Percentiles rank a stretch among this genome's conserved stretches.
Conservation (phyloP, 148 eudicot genomes). For the Rhododendron kiyosumense region DNA sequence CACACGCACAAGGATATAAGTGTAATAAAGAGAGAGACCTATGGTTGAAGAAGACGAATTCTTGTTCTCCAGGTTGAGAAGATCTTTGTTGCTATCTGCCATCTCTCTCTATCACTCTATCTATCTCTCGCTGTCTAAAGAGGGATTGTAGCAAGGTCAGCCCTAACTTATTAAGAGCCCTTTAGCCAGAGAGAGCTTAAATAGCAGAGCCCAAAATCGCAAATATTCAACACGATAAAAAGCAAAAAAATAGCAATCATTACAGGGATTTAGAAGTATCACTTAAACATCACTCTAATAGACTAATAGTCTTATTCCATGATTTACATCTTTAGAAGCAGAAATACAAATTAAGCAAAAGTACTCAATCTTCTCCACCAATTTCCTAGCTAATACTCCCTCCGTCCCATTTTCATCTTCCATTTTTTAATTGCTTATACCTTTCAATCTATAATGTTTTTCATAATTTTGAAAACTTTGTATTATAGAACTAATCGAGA, state of each 20-base stretch:
- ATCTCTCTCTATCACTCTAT: slow-evolving; percentile 3
- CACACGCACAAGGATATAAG: background rate
- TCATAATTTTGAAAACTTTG: too few species aligned
- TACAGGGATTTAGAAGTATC: background rate
- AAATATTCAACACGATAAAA: background rate
- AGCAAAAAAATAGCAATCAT: background rate
- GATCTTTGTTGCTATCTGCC: slow-evolving; percentile 39
- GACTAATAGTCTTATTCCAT: background rate
- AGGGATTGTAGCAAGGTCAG: background rate
- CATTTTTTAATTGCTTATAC: too few species aligned
- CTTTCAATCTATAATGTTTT: too few species aligned
- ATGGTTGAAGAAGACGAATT: slow-evolving; percentile 27
- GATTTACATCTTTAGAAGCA: background rate
- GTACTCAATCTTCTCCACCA: too few species aligned
- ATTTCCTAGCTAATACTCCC: too few species aligned
- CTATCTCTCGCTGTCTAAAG: background rate
- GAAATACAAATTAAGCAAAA: too few species aligned
- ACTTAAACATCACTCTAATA: too few species aligned
- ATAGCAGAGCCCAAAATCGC: background rate
- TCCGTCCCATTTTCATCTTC: too few species aligned
- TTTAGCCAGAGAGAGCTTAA: background rate
- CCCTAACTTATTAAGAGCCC: background rate
- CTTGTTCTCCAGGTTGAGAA: slow-evolving; percentile 40
- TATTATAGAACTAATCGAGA: too few species aligned
- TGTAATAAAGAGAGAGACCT: slow-evolving; percentile 17